Percentiles rank a stretch among this genome's conserved stretches.
Conservation (phyloP, 2,329 filamentous ascomycete species). For the Venturiaceae sp. region DNA sequence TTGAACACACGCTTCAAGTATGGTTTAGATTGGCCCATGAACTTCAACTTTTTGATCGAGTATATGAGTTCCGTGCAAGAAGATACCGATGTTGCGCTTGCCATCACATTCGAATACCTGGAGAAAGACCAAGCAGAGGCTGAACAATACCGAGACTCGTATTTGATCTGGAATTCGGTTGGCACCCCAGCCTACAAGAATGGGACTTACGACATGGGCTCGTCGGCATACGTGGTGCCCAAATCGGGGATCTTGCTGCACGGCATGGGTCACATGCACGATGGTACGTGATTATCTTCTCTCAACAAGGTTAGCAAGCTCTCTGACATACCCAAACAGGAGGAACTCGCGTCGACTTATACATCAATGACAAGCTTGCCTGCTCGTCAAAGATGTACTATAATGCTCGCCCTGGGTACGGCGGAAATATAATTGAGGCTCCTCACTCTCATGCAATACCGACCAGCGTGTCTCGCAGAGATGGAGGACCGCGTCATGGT, state of each 20-base stretch:
- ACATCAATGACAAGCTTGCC: no score
- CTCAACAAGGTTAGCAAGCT: no score
- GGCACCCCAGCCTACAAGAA: background rate
- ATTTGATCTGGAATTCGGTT: background rate
- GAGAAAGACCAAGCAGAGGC: background rate
- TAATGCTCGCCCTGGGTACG: background rate
- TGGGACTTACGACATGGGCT: no score
- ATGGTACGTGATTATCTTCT: no score
- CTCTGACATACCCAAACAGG: no score
- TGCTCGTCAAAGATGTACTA: conserved; percentile 1
- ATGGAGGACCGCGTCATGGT: background rate
- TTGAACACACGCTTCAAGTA: conserved; percentile 3
- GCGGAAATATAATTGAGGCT: background rate
- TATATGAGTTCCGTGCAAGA: background rate
- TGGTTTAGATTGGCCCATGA: background rate
- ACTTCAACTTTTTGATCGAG: background rate
- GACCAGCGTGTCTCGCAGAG: background rate
- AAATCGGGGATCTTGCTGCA: no score
- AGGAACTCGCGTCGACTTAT: no score
- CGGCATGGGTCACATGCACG: no score
- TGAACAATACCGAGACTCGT: background rate
- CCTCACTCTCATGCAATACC: background rate
- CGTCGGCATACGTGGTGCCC: no score
- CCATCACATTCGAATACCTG: background rate
- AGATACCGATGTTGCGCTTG: background rate